phyloP scores from a whole-genome alignment of 345 rosid species.

The Dovyalis caffra region DNA sequence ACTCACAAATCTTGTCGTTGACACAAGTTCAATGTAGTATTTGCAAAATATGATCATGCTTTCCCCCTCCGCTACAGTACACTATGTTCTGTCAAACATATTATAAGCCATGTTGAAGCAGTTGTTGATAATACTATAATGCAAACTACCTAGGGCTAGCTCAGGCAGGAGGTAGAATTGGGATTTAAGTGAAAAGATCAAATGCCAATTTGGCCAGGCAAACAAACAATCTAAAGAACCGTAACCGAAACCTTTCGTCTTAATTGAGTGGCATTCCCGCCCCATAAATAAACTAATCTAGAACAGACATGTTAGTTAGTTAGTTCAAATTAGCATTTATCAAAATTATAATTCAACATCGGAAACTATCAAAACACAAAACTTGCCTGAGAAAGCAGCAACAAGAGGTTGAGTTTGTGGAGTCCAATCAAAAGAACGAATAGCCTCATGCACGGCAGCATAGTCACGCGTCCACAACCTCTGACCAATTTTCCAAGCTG shows the following conservation, averaged over 20 bases:
- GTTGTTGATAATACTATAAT: too few species aligned
- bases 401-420: constrained; percentile 59
- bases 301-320: background rate
- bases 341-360: background rate
- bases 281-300: background rate
- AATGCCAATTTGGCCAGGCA: background rate
- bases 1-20: too few species aligned
- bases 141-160: too few species aligned
- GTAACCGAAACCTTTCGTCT: background rate
- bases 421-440: constrained; percentile 75
- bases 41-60: too few species aligned
- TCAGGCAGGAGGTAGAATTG: too few species aligned
- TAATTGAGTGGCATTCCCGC: background rate
- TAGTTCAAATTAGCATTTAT: background rate
- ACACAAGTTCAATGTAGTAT: too few species aligned
- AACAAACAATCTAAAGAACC: background rate
- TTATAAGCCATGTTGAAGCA: too few species aligned
- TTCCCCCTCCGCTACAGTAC: too few species aligned
- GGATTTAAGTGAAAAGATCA: too few species aligned
- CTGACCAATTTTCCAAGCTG: constrained; percentile 83
- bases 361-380: background rate
- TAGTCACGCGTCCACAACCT: constrained; percentile 77
- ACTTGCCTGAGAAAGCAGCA: constrained; percentile 64
- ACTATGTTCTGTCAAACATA: too few species aligned
- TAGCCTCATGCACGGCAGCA: constrained; percentile 70